A percentile compares a stretch with the other conserved stretches of the same genome.
Evolutionary conservation across 768 basidiomycete genomes (phyloP).

Genomic region (Boletus rubroflammeus): DNA sequence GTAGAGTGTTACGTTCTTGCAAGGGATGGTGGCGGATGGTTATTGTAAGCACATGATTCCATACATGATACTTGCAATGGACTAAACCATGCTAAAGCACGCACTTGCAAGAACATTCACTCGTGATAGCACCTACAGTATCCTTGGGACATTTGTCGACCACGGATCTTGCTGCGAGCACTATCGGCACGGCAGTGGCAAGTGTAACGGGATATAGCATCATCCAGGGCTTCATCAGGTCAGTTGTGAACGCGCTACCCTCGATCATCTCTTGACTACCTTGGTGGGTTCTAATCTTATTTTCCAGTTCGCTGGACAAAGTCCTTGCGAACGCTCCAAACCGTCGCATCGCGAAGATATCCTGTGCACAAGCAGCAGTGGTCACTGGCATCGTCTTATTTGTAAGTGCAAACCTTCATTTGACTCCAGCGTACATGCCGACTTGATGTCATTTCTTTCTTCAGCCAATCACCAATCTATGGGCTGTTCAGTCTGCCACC

Average conservation of each 20-base stretch:
- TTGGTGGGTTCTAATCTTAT: slow-evolving; percentile 9
- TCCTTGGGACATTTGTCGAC: slow-evolving; percentile 54
- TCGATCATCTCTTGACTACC: neutral
- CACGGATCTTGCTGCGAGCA: slow-evolving; percentile 47
- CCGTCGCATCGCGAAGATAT: slow-evolving; percentile 12
- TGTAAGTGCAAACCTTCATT: slow-evolving; percentile 7
- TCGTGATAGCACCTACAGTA: slow-evolving; percentile 27
- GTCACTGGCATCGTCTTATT: slow-evolving; percentile 24
- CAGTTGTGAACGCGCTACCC: slow-evolving; percentile 24
- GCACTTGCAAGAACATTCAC: slow-evolving; percentile 23
- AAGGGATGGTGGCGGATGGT: slow-evolving; percentile 21
- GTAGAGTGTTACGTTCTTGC: slow-evolving; percentile 23
- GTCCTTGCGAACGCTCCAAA: slow-evolving; percentile 12
- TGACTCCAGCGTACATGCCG: neutral
- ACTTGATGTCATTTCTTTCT: neutral
- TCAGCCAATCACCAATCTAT: slow-evolving; percentile 24
- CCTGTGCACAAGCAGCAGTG: slow-evolving; percentile 18
- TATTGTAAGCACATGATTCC: slow-evolving; percentile 15
- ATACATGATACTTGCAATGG: neutral
- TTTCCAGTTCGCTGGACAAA: slow-evolving; percentile 19
- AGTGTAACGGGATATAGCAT: slow-evolving; percentile 39
- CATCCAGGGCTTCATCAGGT: slow-evolving; percentile 37
- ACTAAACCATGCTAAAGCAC: slow-evolving; percentile 12
- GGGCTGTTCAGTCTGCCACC: slow-evolving; percentile 26
- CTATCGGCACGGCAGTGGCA: slow-evolving; percentile 39